A percentile compares a stretch with the other conserved stretches of the same genome.
phyloP scores from a whole-genome alignment of 306 rosid species.

The Dryas drummondii region DNA sequence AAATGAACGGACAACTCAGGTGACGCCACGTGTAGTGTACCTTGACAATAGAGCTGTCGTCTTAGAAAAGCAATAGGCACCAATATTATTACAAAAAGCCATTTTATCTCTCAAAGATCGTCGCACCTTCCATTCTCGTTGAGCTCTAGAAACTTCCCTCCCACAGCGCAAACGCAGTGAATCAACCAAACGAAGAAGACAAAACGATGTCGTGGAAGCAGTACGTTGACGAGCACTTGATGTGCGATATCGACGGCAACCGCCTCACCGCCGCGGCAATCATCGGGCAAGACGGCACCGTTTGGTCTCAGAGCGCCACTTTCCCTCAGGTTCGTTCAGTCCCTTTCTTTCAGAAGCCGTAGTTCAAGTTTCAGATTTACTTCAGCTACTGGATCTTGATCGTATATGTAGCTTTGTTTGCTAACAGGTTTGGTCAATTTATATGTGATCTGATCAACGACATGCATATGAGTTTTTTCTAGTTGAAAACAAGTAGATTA shows the following conservation, averaged over 20 bases:
- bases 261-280: slow-evolving; percentile 57
- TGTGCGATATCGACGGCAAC: slow-evolving; percentile 66
- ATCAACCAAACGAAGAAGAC: not conserved
- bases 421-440: not conserved
- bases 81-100: not conserved
- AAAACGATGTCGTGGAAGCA: slow-evolving; percentile 72
- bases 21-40: not conserved
- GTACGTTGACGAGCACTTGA: slow-evolving; percentile 73
- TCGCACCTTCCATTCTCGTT: not conserved
- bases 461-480: not conserved
- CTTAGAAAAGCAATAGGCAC: not conserved
- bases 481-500: not conserved
- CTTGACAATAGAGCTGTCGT: not conserved
- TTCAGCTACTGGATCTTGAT: not conserved
- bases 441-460: not conserved
- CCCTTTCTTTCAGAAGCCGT: not conserved
- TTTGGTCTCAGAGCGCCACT: slow-evolving; percentile 67
- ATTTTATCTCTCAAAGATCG: not conserved
- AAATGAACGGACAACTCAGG: not conserved
- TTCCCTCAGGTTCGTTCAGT: slow-evolving; percentile 52
- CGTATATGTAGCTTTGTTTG: not conserved
- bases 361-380: not conserved
- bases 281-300: slow-evolving; percentile 64
- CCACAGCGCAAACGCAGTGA: not conserved
- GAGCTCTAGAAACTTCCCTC: slow-evolving; percentile 6